A percentile compares a stretch with the other conserved stretches of the same genome.
phyloP scores from a whole-genome alignment of 805 yeast genomes.

The Candida krabiensis region DNA sequence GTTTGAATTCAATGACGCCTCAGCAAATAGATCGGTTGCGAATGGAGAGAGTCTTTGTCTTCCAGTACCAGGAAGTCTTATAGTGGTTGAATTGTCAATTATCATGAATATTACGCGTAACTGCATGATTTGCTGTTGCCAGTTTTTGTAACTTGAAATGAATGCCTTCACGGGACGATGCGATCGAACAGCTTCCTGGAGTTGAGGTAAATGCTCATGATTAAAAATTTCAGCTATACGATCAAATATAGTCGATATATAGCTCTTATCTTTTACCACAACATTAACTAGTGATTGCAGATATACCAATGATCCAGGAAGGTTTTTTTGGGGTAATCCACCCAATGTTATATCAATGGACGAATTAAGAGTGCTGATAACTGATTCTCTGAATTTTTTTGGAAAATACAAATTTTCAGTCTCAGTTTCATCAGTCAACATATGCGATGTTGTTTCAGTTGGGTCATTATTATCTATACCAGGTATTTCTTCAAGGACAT shows the following conservation, averaged over 20 bases:
- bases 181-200: constrained; percentile 1
- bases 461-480: no score
- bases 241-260: constrained; percentile 7
- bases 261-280: constrained; percentile 9
- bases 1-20: constrained; percentile 6
- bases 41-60: constrained; percentile 8
- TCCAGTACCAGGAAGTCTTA: constrained; percentile 3
- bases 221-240: constrained; percentile 10
- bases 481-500: no score
- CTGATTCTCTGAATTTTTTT: constrained; percentile 1
- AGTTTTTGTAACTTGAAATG: constrained; percentile 7
- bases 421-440: no score
- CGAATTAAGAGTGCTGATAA: constrained; percentile 1
- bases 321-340: constrained; percentile 5
- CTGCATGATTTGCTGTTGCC: constrained; percentile 13
- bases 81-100: constrained; percentile 18
- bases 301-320: constrained; percentile 11
- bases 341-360: constrained; percentile 13
- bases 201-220: constrained; percentile 8
- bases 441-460: no score
- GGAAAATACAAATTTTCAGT: no score
- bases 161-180: constrained; percentile 5
- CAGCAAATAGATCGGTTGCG: constrained; percentile 9
- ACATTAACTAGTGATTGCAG: constrained; percentile 12
- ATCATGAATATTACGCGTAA: constrained; percentile 12